Base-by-base conservation (phyloP, 805 yeast genomes). In the Yamadazyma ubonensis region DNA sequence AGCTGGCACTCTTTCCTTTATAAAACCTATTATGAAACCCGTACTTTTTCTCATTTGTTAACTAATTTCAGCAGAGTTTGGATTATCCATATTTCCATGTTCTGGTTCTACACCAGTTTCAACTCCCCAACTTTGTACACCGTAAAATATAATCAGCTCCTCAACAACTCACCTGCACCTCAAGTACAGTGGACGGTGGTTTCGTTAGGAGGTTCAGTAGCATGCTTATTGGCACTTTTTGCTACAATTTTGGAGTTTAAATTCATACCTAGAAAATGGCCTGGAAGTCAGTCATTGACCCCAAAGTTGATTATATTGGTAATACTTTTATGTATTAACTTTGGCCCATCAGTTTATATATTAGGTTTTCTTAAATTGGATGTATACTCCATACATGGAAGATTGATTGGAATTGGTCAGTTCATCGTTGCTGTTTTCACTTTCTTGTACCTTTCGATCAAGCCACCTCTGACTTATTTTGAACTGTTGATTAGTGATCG, bases 41-140 rank as follows among this genome's bases (percentile, higher is more conserved):
- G 81, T 43, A 60, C 76, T 1, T 75, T 79, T 78, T 54, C 70
- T 51, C 81, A 75, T 52, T 45, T 71, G 3, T 57, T 74, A 0
- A 66, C 75, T 1, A 74, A 75, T 46, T 75, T 74, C 45, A 73
- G 69, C 48, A 55, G 81, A 44, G 68, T 76, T 11, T 76, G 81
- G 81, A 68, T 72, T 9, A 72, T 76, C 36, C 81, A 76, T 48
- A 46, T 71, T 5, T 57, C 72, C 2, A 59, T 70, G 52, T 76
- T 71, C 52, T 76, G 81, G 81, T 75, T 68, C 46, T 73, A 62
- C 44, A 70, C 77, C 4, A 63, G 73, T 41, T 71, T 73, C 47
- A 76, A 76, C 45, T 66, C 79, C 0, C 76, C 78, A 1, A 58
- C 75, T 4, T 49, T 76, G 5, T 75, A 73, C 53, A 76, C 80